phyloP scores from a whole-genome alignment of 2,329 filamentous ascomycete genomes.

The Seiridium cupressi region DNA sequence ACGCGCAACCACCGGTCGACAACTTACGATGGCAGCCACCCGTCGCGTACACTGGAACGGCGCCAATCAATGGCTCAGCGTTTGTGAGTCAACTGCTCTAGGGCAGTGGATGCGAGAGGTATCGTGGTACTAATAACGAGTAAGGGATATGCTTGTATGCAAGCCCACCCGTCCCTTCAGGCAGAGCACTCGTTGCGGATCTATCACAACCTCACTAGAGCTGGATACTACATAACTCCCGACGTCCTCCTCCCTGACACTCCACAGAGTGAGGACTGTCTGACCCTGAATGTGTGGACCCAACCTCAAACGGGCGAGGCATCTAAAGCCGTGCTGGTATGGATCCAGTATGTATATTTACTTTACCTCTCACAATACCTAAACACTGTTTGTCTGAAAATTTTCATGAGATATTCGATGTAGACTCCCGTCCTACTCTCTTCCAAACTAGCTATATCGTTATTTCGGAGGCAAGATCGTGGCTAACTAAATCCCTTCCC shows the following conservation, averaged over 20 bases:
- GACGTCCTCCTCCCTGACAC: conserved; percentile 13
- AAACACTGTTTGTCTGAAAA: too few species aligned
- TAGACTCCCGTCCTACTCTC: too few species aligned
- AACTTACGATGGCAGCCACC: conserved; percentile 5
- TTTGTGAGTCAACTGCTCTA: background rate
- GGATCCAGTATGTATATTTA: conserved; percentile 8
- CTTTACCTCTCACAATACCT: too few species aligned
- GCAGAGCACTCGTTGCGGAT: background rate
- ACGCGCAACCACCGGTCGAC: conserved; percentile 4
- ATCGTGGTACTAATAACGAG: background rate
- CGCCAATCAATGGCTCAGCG: background rate
- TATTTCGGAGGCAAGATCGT: too few species aligned
- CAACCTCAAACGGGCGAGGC: background rate
- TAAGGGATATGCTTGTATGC: conserved; percentile 1
- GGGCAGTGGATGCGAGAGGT: background rate
- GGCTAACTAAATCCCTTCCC: background rate
- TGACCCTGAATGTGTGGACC: conserved; percentile 37
- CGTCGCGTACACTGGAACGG: background rate
- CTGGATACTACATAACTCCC: background rate
- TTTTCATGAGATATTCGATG: too few species aligned
- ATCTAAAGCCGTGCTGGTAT: conserved; percentile 15
- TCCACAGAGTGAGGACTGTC: conserved; percentile 32
- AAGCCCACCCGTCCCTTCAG: conserved; percentile 2
- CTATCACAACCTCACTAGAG: conserved; percentile 1
- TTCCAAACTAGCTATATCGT: too few species aligned